A percentile compares a stretch with the other conserved stretches of the same genome.
These are phyloP conservation scores for Aschersonia sp. DNA, from an alignment of 2,329 filamentous ascomycete species.

Conservation along the genomic window DNA sequence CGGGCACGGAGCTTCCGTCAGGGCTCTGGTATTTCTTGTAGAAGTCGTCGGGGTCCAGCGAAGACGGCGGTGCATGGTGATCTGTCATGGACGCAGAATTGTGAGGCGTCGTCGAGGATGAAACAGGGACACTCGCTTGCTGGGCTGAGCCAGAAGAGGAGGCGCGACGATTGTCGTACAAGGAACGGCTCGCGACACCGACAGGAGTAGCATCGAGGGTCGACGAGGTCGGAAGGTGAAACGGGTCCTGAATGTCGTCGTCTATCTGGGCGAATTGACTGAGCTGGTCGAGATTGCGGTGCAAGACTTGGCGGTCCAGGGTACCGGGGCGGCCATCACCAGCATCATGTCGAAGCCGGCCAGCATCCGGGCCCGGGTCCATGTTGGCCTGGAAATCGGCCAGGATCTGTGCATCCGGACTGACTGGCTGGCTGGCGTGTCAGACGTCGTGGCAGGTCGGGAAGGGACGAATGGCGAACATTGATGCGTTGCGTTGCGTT, in stretches of 20 bases:
- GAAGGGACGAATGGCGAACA: conserved; percentile 24
- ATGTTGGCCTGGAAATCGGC: conserved; percentile 14
- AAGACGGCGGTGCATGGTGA: conserved; percentile 23
- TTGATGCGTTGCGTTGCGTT: conserved; percentile 27
- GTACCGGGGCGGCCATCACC: conserved; percentile 4
- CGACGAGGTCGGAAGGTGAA: conserved; percentile 1
- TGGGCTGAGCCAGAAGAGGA: neutral
- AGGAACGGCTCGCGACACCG: conserved; percentile 2
- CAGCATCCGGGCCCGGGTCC: conserved; percentile 16
- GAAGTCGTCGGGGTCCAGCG: conserved; percentile 39
- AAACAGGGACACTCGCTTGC: neutral
- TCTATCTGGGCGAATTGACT: neutral
- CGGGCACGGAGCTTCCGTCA: conserved; percentile 19
- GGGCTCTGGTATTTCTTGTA: conserved; percentile 34
- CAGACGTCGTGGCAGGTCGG: conserved; percentile 25
- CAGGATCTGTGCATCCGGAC: conserved; percentile 29
- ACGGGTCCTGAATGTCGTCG: neutral
- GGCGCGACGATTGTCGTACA: conserved; percentile 5
- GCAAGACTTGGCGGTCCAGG: conserved; percentile 10
- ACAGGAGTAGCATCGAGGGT: neutral
- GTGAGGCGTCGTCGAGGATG: conserved; percentile 3
- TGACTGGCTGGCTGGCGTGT: conserved; percentile 21
- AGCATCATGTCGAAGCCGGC: conserved; percentile 9
- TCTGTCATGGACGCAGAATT: conserved; percentile 9
- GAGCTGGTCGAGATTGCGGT: conserved; percentile 10